These are phyloP conservation scores for Grosmannia huntii DNA, from an alignment of 2,329 filamentous ascomycete species.

Conservation along the genomic window DNA sequence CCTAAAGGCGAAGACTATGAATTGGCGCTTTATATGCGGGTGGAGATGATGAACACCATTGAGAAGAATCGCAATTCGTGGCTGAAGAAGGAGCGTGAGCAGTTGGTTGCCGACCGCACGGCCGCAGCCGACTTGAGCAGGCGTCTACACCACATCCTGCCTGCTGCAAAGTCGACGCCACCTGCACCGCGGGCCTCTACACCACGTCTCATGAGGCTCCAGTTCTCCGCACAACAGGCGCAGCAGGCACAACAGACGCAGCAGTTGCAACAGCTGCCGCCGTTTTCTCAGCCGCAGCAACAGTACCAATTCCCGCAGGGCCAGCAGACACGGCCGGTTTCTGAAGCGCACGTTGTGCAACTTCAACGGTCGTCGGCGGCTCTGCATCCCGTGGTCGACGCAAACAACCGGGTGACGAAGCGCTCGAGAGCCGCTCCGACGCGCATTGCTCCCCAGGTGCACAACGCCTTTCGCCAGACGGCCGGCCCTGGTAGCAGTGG, in stretches of 20 bases:
- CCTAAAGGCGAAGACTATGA: constrained; percentile 41
- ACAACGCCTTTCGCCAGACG: constrained; percentile 1
- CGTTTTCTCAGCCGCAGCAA: background rate
- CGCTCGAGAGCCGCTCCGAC: constrained; percentile 13
- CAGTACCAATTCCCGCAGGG: background rate
- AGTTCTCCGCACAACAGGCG: constrained; percentile 15
- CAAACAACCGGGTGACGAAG: constrained; percentile 6
- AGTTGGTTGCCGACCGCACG: constrained; percentile 34
- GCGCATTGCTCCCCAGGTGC: constrained; percentile 11
- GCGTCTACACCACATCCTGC: constrained; percentile 27
- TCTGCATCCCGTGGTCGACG: constrained; percentile 1
- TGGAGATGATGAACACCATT: constrained; percentile 31
- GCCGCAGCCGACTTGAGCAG: constrained; percentile 25
- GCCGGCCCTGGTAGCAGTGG: background rate
- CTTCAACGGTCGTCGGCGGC: background rate
- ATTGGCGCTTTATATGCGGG: constrained; percentile 37
- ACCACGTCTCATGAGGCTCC: background rate
- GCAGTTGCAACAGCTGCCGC: constrained; percentile 16
- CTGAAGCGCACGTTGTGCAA: background rate
- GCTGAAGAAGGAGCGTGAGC: constrained; percentile 36
- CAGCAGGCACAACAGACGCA: constrained; percentile 21
- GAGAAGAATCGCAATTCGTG: constrained; percentile 18
- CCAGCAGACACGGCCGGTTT: background rate
- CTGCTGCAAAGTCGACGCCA: constrained; percentile 14
- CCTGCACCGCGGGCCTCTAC: constrained; percentile 6